phyloP scores from a whole-genome alignment of 306 rosid species.

The Neltuma alba region DNA sequence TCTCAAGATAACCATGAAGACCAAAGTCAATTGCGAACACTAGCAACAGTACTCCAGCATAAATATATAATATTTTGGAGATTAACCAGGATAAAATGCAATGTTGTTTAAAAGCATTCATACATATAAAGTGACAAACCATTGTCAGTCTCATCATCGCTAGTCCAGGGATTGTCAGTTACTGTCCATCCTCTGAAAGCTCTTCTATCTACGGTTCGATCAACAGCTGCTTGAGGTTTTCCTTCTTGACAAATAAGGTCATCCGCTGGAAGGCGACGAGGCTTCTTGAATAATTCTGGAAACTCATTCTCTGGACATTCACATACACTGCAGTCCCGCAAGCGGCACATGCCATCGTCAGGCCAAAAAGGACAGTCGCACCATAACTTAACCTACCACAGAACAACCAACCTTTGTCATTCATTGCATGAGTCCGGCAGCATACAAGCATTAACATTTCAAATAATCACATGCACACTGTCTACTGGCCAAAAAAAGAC shows the following conservation, averaged over 20 bases:
- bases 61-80: slow-evolving; percentile 7
- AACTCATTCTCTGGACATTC: slow-evolving; percentile 93
- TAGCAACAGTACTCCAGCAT: slow-evolving; percentile 2
- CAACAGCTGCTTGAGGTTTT: slow-evolving; percentile 93
- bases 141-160: slow-evolving; percentile 90
- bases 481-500: not conserved
- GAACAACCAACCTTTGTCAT: slow-evolving; percentile 28
- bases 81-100: slow-evolving; percentile 15
- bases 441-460: not conserved
- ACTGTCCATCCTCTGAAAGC: slow-evolving; percentile 92
- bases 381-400: slow-evolving; percentile 78
- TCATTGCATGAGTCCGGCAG: not conserved
- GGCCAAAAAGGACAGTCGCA: slow-evolving; percentile 99
- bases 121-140: slow-evolving; percentile 48
- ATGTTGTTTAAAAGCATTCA: slow-evolving; percentile 19
- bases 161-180: slow-evolving; percentile 93
- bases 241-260: slow-evolving; percentile 94
- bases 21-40: slow-evolving; percentile 12
- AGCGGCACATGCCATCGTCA: slow-evolving; percentile 96
- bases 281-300: slow-evolving; percentile 82
- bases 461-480: not conserved
- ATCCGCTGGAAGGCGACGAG: slow-evolving; percentile 63
- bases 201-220: slow-evolving; percentile 83
- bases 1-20: not conserved
- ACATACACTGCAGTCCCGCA: slow-evolving; percentile 98